phyloP scores from a whole-genome alignment of 225 moss, liverwort and hornwort species.

The Antitrichia curtipendula region DNA sequence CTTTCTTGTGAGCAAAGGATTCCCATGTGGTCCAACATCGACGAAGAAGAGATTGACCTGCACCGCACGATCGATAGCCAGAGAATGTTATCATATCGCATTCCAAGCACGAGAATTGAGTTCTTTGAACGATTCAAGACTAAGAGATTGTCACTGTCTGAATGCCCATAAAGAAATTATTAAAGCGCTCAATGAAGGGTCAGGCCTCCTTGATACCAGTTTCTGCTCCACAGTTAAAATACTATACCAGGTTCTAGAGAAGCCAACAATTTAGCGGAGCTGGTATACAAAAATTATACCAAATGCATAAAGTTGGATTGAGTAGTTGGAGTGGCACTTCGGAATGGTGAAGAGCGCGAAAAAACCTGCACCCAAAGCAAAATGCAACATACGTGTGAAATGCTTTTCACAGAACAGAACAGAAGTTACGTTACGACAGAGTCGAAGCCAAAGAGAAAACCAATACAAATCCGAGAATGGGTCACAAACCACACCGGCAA shows the following conservation, averaged over 20 bases:
- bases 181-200: not conserved
- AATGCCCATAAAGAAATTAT: not conserved
- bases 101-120: no score
- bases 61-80: not conserved
- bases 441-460: not conserved
- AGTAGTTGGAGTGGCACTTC: slow-evolving; percentile 63
- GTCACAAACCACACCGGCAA: not conserved
- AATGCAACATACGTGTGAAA: not conserved
- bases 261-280: not conserved
- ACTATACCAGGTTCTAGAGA: not conserved
- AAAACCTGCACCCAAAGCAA: slow-evolving; percentile 47
- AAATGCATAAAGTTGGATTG: slow-evolving; percentile 60
- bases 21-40: slow-evolving; percentile 61
- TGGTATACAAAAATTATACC: slow-evolving; percentile 20
- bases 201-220: not conserved
- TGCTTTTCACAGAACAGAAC: not conserved
- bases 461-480: not conserved
- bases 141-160: not conserved
- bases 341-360: slow-evolving; percentile 68
- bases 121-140: not conserved
- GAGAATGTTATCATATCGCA: not conserved
- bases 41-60: slow-evolving; percentile 48
- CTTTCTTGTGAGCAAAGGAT: slow-evolving; percentile 80
- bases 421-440: not conserved
- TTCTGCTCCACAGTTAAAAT: not conserved